Evolutionary conservation across 768 basidiomycete species (phyloP).

Genomic region (Suillus cothurnatus): DNA sequence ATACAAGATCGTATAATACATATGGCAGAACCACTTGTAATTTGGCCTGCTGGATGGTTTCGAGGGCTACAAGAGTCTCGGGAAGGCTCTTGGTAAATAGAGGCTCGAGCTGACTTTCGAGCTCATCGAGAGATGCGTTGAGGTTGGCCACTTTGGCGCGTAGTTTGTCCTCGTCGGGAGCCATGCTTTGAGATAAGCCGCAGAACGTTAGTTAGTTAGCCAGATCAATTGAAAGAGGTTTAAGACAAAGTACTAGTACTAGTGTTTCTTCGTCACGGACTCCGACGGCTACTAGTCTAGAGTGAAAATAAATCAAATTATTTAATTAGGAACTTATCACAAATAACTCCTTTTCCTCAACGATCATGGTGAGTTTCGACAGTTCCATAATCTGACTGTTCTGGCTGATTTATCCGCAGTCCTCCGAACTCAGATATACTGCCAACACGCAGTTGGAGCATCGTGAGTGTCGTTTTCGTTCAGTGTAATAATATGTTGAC

Average conservation of each 20-base stretch:
- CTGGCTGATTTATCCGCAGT: constrained; percentile 42
- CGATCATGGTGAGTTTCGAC: constrained; percentile 27
- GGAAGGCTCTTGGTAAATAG: constrained; percentile 68
- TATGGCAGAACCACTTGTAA: constrained; percentile 81
- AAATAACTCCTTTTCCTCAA: constrained; percentile 3
- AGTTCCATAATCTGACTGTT: neutral
- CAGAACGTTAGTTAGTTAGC: neutral
- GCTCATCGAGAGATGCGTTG: constrained; percentile 60
- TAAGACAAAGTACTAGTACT: no score
- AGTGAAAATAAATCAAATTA: neutral
- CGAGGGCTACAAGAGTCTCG: constrained; percentile 63
- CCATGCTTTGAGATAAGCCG: constrained; percentile 30
- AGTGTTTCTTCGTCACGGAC: neutral
- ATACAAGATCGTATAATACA: constrained; percentile 81
- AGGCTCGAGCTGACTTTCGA: constrained; percentile 68
- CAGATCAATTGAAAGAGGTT: neutral
- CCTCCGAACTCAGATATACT: constrained; percentile 92
- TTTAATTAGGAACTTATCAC: neutral
- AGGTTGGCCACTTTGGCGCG: constrained; percentile 48
- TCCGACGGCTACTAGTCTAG: no score
- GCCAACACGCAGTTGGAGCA: constrained; percentile 97
- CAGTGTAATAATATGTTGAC: constrained; percentile 15
- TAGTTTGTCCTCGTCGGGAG: constrained; percentile 38
- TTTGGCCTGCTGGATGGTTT: constrained; percentile 80
- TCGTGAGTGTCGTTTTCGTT: constrained; percentile 52